Base-by-base conservation (phyloP, 768 basidiomycete genomes). In the Boletus patriciae region DNA sequence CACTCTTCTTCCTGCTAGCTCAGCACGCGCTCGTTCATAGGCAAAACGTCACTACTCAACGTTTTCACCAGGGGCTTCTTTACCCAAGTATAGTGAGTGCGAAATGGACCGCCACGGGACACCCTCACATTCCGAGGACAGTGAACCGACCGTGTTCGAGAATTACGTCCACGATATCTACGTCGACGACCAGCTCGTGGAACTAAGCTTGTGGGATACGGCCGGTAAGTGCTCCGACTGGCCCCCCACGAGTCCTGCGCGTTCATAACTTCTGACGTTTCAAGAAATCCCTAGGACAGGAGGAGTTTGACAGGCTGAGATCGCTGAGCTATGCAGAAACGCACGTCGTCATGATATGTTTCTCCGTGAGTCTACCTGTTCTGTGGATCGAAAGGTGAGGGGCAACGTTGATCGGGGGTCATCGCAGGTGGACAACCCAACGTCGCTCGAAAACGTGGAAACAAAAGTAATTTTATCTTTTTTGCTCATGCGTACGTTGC, bases 321-420 rank as follows among this genome's bases (percentile, higher is more conserved):
- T 96, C 94, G 12, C 76, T 98, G n/a, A 92, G 90, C 37, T 98
- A 98, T 71, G 91, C 96, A 10, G 96, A 98, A 73, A 97, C 96
- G 1, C 92, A 98, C 74, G 89, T 98, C 57, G 82, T 98, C 60
- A 90, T 98, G 90, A 78, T 98, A 25, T 98, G 96, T 73, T 98
- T 97, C 72, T 96, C 95, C 37, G 93, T 92, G 60, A 55, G 84
- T 76, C 15, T 7, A 9, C 8, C 5, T 2, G 3, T 46, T 25
- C 3, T 4, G 15, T 16, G 3, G 44, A 8, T 34, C 10, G n/a
- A 8, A 31, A 18, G 21, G 15, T 25, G 25, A 1, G 29, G 45
- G 31, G 15, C 2, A 36, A 42, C 41, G 19, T 21, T 60, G 50
- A 65, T 19, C 23, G 31, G 16, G 42, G 6, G 29, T 49, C 33